Evolutionary conservation across 2,329 filamentous ascomycete genomes (phyloP), one percentile per base, ranked within the genome.

Genomic region (Zasmidium cellare): DNA sequence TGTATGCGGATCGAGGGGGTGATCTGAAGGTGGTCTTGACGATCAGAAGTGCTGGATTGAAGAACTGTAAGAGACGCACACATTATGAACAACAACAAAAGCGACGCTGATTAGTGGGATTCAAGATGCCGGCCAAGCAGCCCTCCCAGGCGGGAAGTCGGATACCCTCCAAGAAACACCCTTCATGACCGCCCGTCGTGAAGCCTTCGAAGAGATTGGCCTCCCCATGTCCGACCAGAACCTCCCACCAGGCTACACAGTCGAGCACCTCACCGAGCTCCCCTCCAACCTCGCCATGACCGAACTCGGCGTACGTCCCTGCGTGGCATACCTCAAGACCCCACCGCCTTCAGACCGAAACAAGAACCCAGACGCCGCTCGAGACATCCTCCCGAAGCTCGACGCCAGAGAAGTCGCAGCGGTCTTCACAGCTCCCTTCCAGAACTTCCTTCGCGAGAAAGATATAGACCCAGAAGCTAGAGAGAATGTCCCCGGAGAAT

Each of bases 151-250:
- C 77, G 80, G 82, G 53, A 84, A 84, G 74, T 79, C 84, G 53
- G 84, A 87, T 62, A 74, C 75, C 0, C 67, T 80, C 9, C 59
- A 72, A 9, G 85, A 88, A 71, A 82, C 79, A 1, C 76, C 80
- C 76, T 91, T 91, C 74, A 84, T 92, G 69, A 96, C 92, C 52
- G 92, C 93, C 9, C 86, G 93, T 20, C 86, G 93, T 63, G 93
- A 97, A 79, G 92, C 93, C 1, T 89, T 84, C 73, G 93, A 97
- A 74, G 93, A 97, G 74, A 96, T 97, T 64, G 93, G 93, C 1
- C 85, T 97, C 2, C 90, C 93, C 1, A 81, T 87, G 69, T 81
- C 86, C 65, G 85, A 92, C 69, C 68, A 72, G 57, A 84, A 84
- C 59, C 82, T 96, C 25, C 90, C 91, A 1, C 77, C 80, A 12